Percentiles rank a stretch among this genome's conserved stretches.
Evolutionary conservation across 2,329 filamentous ascomycete species (phyloP).

Genomic region (Annulohypoxylon truncatum): DNA sequence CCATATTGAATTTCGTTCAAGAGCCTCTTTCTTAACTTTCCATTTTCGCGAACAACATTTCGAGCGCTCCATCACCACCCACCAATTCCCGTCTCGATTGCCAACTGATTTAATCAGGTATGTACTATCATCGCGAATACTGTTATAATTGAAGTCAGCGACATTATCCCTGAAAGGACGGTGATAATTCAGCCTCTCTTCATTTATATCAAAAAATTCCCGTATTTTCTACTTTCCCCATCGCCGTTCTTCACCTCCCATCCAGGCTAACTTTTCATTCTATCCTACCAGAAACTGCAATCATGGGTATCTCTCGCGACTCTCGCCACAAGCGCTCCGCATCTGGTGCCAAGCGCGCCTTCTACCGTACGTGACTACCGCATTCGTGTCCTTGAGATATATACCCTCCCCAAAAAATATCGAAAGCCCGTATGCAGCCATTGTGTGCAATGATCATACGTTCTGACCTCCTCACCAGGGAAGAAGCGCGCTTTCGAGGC

Average conservation of each 20-base stretch:
- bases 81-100: constrained; percentile 45
- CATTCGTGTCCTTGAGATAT: constrained; percentile 41
- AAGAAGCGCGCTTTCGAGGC: constrained; percentile 99
- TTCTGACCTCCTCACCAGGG: constrained; percentile 81
- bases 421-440: constrained; percentile 75
- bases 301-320: constrained; percentile 99
- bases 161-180: constrained; percentile 5
- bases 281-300: constrained; percentile 72
- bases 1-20: constrained; percentile 34
- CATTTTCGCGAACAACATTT: constrained; percentile 38
- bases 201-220: background rate
- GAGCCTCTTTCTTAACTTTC: constrained; percentile 30
- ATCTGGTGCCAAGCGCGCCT: constrained; percentile 96
- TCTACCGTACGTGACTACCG: constrained; percentile 77
- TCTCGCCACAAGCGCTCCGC: constrained; percentile 99
- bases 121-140: constrained; percentile 24
- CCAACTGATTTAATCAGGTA: constrained; percentile 48
- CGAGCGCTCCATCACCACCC: constrained; percentile 41
- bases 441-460: constrained; percentile 64
- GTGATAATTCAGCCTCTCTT: background rate
- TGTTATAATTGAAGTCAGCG: background rate
- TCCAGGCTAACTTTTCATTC: constrained; percentile 22
- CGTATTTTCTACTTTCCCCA: background rate
- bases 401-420: constrained; percentile 45
- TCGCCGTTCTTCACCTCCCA: constrained; percentile 1